These are phyloP conservation scores for Zygoascus sp. DNA, from an alignment of 1,139 yeast species.

Conservation along the genomic window DNA sequence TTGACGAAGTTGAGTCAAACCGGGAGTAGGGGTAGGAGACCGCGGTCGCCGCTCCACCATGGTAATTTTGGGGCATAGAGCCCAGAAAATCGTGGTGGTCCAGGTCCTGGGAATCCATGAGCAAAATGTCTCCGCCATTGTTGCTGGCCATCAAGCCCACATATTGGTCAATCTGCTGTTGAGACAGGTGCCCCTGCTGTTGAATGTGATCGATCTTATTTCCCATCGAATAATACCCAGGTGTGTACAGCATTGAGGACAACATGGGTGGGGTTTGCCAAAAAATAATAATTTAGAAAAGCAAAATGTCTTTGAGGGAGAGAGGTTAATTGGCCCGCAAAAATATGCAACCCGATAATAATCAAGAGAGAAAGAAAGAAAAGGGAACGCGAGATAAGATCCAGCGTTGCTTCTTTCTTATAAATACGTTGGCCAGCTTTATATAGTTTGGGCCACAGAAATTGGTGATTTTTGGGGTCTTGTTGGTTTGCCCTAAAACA, in stretches of 20 bases:
- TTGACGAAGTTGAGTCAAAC: neutral
- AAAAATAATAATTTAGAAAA: neutral
- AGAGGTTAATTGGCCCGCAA: too few relatives aligned
- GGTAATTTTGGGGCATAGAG: neutral
- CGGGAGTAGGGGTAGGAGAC: neutral
- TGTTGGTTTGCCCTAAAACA: neutral
- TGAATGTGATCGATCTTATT: neutral
- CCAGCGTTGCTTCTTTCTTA: too few relatives aligned
- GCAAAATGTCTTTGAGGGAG: neutral
- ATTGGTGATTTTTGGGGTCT: too few relatives aligned
- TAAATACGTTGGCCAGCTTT: too few relatives aligned
- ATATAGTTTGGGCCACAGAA: too few relatives aligned
- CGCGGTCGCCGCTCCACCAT: neutral
- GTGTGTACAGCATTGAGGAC: neutral
- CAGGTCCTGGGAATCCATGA: neutral
- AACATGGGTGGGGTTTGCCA: neutral
- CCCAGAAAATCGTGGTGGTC: slow-evolving; percentile 1
- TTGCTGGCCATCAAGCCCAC: neutral
- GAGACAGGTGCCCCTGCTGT: slow-evolving; percentile 1
- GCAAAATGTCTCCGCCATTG: slow-evolving; percentile 1
- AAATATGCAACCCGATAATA: too few relatives aligned
- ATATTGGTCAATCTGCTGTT: slow-evolving; percentile 1
- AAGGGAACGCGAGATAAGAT: too few relatives aligned
- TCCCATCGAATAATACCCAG: neutral
- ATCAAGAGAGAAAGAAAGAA: too few relatives aligned